These are phyloP conservation scores for Rugonectria rugulosa DNA, from an alignment of 2,329 filamentous ascomycete species.

Conservation along the genomic window DNA sequence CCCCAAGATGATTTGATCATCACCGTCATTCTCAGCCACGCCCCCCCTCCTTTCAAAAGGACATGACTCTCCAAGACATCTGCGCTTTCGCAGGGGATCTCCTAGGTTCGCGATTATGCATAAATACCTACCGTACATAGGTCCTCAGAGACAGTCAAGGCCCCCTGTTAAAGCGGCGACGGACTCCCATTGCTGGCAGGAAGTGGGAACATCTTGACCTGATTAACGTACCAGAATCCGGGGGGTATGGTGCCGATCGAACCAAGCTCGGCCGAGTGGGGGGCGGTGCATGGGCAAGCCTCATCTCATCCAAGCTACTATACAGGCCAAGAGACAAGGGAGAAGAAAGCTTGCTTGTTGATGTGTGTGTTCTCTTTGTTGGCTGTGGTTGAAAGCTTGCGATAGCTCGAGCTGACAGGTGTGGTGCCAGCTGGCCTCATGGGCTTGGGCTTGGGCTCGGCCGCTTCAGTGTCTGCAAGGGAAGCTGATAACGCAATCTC, in stretches of 20 bases:
- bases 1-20: neutral
- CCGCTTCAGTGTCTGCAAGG: no score
- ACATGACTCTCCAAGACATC: neutral
- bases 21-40: neutral
- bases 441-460: slow-evolving; percentile 11
- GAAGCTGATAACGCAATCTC: neutral
- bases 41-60: neutral
- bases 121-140: no score
- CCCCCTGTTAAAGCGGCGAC: slow-evolving; percentile 15
- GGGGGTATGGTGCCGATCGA: slow-evolving; percentile 30
- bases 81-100: slow-evolving; percentile 3
- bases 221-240: slow-evolving; percentile 37
- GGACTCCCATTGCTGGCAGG: neutral
- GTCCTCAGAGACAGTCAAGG: neutral
- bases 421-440: slow-evolving; percentile 12
- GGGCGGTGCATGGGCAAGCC: slow-evolving; percentile 27
- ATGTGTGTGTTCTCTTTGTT: neutral
- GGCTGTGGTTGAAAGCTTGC: neutral
- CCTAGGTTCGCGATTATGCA: slow-evolving; percentile 16
- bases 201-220: slow-evolving; percentile 29
- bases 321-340: neutral
- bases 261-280: slow-evolving; percentile 30
- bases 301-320: slow-evolving; percentile 1
- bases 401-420: neutral
- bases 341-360: neutral